These are phyloP conservation scores for Rugonectria rugulosa DNA, from an alignment of 2,329 filamentous ascomycete genomes.

Conservation along the genomic window DNA sequence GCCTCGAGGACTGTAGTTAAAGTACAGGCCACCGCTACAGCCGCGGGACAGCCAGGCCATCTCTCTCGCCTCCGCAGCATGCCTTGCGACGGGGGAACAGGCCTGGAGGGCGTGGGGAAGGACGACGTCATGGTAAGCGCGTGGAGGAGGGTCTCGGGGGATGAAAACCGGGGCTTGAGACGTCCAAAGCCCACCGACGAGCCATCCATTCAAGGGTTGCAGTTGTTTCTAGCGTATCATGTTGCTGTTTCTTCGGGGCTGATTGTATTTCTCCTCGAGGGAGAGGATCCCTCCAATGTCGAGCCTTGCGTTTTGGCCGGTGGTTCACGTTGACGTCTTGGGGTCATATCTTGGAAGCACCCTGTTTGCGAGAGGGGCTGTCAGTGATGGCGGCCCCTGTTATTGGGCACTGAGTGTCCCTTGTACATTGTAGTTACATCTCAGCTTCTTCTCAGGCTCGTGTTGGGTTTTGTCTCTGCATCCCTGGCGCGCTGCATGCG, in stretches of 20 bases:
- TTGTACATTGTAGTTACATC: too few relatives aligned
- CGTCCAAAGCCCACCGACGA: neutral
- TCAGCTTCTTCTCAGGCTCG: constrained; percentile 1
- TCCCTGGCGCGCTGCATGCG: neutral
- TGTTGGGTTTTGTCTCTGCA: constrained; percentile 4
- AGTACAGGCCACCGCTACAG: constrained; percentile 14
- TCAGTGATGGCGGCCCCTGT: neutral
- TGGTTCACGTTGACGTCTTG: constrained; percentile 6
- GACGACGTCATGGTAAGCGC: constrained; percentile 34
- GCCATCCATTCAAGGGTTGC: neutral
- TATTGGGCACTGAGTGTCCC: too few relatives aligned
- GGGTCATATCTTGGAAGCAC: neutral
- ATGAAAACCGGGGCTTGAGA: constrained; percentile 30
- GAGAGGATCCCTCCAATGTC: neutral
- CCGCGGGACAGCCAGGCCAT: constrained; percentile 13
- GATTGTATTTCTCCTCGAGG: too few relatives aligned
- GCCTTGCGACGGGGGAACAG: constrained; percentile 24
- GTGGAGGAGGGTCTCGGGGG: constrained; percentile 14
- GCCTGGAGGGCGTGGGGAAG: constrained; percentile 34
- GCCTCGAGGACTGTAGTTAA: neutral
- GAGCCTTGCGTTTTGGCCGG: constrained; percentile 3
- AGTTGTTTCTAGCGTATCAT: too few relatives aligned
- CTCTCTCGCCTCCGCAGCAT: constrained; percentile 22
- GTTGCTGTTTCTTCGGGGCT: too few relatives aligned
- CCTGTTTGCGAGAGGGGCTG: constrained; percentile 1